Evolutionary conservation across 768 basidiomycete genomes (phyloP), one percentile per base, ranked within the genome.

Genomic region (Lenzites betulinus): DNA sequence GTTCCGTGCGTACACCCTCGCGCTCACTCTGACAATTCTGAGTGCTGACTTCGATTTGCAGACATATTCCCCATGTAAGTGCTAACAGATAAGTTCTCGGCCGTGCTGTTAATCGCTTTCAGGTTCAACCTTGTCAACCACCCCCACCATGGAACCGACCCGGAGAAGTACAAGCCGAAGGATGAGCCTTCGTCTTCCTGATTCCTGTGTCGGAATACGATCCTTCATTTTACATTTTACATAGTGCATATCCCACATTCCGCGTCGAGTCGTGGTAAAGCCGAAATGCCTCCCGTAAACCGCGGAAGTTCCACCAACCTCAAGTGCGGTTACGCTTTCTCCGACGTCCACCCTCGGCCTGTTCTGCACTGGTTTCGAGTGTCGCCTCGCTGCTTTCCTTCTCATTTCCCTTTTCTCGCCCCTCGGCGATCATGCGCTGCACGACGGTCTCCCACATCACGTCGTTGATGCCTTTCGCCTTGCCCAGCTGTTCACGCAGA

Each of bases 81-180:
- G 5, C 55, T 47, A 39, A 41, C 36, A 25, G 23, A 25, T 54
- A 22, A 41, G 4, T 66, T 42, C 51, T 46, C 59, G 20, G 8
- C 8, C 33, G 25, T 20, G 16, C 35, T 23, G 51, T 52, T 11
- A 53, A 23, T n/a, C 6, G 25, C n/a, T 15, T 25, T 42, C 69
- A 96, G 94, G 95, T 85, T 98, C 77, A 98, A 98, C 79, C 79
- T 98, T 50, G 95, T 95, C 67, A 90, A 95, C 73, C 95, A 97
- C 73, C 87, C 86, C 43, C 76, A 85, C 71, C 95, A 96, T 70
- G 94, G 94, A 2, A 86, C 87, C 9, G 90, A 95, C 68, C 83
- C 89, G 20, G 83, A 87, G 58, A 95, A 93, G 74, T 97, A 96
- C 63, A 62, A 66, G 55, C 66, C 69, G 48, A 66, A 69, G 63